A percentile compares a stretch with the other conserved stretches of the same genome.
phyloP scores from a whole-genome alignment of 2,329 filamentous ascomycete genomes.

The Tolypocladium inflatum region DNA sequence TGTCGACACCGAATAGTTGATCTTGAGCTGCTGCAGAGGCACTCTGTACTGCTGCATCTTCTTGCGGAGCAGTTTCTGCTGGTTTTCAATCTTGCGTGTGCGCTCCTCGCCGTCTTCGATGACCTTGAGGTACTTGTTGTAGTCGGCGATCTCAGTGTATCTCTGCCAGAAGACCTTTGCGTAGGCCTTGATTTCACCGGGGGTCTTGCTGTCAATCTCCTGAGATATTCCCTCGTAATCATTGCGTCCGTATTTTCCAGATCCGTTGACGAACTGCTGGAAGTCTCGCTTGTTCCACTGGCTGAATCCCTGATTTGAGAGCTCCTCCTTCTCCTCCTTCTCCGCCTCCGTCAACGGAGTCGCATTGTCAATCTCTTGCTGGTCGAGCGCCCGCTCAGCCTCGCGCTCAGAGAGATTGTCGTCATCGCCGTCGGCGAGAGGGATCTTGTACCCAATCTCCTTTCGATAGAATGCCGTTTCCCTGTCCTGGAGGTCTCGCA shows the following conservation, averaged over 20 bases:
- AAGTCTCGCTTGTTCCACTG: constrained; percentile 98
- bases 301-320: constrained; percentile 78
- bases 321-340: constrained; percentile 70
- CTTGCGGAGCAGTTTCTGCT: constrained; percentile 85
- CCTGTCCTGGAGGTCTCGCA: constrained; percentile 86
- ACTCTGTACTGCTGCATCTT: constrained; percentile 98
- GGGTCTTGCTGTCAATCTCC: constrained; percentile 85
- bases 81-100: constrained; percentile 78
- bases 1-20: constrained; percentile 97
- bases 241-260: constrained; percentile 80
- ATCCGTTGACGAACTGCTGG: constrained; percentile 95
- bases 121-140: constrained; percentile 75
- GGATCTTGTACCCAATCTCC: constrained; percentile 91
- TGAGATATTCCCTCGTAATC: constrained; percentile 79
- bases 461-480: constrained; percentile 95
- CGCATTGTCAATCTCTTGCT: constrained; percentile 88
- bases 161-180: constrained; percentile 95
- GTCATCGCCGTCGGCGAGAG: constrained; percentile 78
- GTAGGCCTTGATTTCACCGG: constrained; percentile 79
- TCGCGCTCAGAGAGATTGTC: constrained; percentile 80
- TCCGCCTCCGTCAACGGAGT: constrained; percentile 83
- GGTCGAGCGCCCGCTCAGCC: constrained; percentile 77
- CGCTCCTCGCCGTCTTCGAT: constrained; percentile 93
- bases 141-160: constrained; percentile 83
- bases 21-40: constrained; percentile 92